Evolutionary conservation across 225 moss, liverwort and hornwort genomes (phyloP), one percentile per base, ranked within the genome.

Genomic region (Anthoceros angustus): DNA sequence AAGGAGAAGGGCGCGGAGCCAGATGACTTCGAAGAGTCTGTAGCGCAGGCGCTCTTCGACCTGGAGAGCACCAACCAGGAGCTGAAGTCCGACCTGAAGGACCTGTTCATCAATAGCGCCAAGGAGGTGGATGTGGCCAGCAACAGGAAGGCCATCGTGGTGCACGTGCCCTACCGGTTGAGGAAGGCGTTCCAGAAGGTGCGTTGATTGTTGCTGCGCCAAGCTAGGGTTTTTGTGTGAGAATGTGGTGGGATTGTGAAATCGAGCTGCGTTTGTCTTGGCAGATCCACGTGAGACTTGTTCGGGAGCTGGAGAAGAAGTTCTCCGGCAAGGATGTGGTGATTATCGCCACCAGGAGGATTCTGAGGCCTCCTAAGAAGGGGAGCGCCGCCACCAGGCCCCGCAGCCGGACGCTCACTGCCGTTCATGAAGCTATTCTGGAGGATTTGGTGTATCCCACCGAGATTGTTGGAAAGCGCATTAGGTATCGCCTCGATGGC

Each of bases 251-350:
- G 55, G 55, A 55, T 18, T 55, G 8, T 32, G 32, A 32, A 1
- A 32, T 32, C 2, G 32, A 32, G 32, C 32, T 32, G 32, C 32
- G 32, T 32, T 32, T 32, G 7, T 55, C 5, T 7, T 9, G 7
- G 55, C 55, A 55, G 76, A 88, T 95, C 38, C 91, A 95, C 42
- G 83, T 83, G 0, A 76, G 94, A 63, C 94, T 95, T 48, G 91
- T 95, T 18, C 72, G 94, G 61, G 94, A 95, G 78, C 82, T 95
- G 23, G 94, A 95, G 85, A 95, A 95, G 83, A 95, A 95, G 88
- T 95, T 95, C 41, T 88, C 88, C 20, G 94, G 94, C 74, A 95
- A 95, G 94, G 94, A 94, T 80, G 90, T 94, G 11, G 90, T 94
- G 10, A 41, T 94, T 6, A 90, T 94, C 70, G 71, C 90, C 21